Base-by-base conservation (phyloP, 441 rosid species). In the Manihot esculenta region DNA sequence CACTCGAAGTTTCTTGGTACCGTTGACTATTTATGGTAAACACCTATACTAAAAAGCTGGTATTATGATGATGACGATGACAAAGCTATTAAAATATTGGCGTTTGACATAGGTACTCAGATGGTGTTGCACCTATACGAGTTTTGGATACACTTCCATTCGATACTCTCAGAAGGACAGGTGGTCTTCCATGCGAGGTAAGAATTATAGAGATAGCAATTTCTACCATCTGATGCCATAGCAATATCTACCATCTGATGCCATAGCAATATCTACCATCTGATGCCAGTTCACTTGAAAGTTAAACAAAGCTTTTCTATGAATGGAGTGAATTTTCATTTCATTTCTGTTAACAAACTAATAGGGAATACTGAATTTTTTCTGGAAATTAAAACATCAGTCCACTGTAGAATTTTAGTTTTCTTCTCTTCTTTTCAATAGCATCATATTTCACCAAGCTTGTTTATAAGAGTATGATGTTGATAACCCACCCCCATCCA, bases 1-100 rank as follows among this genome's bases (percentile, higher is more conserved):
- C 95, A 87, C 73, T 80, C 83, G 1, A 91, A 89, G 78, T 91
- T 91, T 81, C 84, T 89, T 10, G 95, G 95, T 73, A 91, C 97
- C 18, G 97, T 91, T 65, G 95, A 91, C 81, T 91, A 88, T 76
- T 73, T 91, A 69, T 91, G 97, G 93, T 91, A 86, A 81, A 53
- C 48, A 61, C 59, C 62, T 64, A 56, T 35, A 20, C 30, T 55
- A 14, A 24, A 38, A 41, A 56, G 33, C 57, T 62, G 15, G 17
- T 45, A 0, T 64, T 20, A n/a, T n/a, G 2, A 30, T 18, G 26
- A 5, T 10, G 21, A 24, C 45, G 30, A 27, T 62, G 51, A 76
- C 45, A 21, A 45, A 27, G 26, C 15, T 21, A 55, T 33, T 0
- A 41, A 53, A 55, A 64, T 15, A 17, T 21, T 57, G 26, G 38